These are phyloP conservation scores for Crithidia thermophila DNA, from an alignment of 208 protist genomes.

Conservation along the genomic window DNA sequence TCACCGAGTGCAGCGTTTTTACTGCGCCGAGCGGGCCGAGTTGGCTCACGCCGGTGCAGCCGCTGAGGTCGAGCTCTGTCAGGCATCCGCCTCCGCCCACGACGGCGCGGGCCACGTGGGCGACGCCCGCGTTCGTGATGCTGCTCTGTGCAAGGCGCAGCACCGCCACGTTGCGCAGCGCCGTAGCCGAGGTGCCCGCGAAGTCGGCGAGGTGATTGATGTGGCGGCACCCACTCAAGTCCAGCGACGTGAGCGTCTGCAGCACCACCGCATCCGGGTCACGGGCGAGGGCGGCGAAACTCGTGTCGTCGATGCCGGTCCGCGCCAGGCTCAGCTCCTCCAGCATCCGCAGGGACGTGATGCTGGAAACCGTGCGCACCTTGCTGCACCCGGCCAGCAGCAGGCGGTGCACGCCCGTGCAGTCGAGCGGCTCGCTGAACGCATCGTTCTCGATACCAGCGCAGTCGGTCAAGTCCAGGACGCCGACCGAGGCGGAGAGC, in stretches of 20 bases:
- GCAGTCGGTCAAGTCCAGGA: constrained; percentile 47
- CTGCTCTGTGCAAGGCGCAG: constrained; percentile 9
- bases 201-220: constrained; percentile 30
- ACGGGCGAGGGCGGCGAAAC: constrained; percentile 1
- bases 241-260: constrained; percentile 13
- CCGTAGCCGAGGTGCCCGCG: neutral
- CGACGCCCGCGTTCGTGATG: constrained; percentile 2
- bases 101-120: constrained; percentile 5
- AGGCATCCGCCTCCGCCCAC: constrained; percentile 7
- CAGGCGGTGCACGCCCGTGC: constrained; percentile 28
- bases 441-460: constrained; percentile 27
- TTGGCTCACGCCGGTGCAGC: constrained; percentile 37
- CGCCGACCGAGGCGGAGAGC: constrained; percentile 30
- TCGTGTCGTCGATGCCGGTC: constrained; percentile 33
- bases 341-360: constrained; percentile 29
- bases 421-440: constrained; percentile 30
- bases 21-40: constrained; percentile 33
- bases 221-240: constrained; percentile 22
- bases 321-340: constrained; percentile 35
- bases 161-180: constrained; percentile 3
- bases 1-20: constrained; percentile 18
- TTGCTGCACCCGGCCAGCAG: constrained; percentile 30
- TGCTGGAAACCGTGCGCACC: constrained; percentile 29
- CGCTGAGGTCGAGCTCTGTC: constrained; percentile 39
- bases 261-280: neutral